Base-by-base conservation (phyloP, 2,329 filamentous ascomycete species). In the Clarireedia homoeocarpa region DNA sequence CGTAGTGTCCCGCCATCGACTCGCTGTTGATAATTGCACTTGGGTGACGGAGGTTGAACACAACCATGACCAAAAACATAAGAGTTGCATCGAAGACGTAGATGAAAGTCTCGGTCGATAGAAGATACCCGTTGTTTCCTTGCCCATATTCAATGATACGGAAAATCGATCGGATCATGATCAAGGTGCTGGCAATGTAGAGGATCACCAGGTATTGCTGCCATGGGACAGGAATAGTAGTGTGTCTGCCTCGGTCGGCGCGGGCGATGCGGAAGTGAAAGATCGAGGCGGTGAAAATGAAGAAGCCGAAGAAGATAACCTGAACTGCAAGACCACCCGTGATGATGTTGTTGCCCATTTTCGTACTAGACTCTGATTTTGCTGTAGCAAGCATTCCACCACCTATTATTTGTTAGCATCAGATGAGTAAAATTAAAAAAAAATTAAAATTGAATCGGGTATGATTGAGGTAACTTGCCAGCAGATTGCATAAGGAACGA, bases 241-340 rank as follows among this genome's bases (percentile, higher is more conserved):
- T 42, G 3, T 59, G 59, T 5, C 36, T 14, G 3, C 44, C 30
- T 5, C 58, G 63, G 1, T 62, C 59, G 4, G 15, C 9, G 17
- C 17, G 45, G 10, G 24, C 26, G 14, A 67, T 54, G 2, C 60
- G 55, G 6, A 14, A 6, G 24, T 66, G 56, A 34, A 66, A 67
- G 26, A 62, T 27, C 1, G 12, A 40, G 10, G 58, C 36, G 9
- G 58, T 55, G 20, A 63, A 34, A 20, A 80, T 66, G 61, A 81
- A 81, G 54, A 79, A 69, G n/a, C 70, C 69, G 59, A 81, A 81
- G 60, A 78, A 74, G 6, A 76, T 14, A 4, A 82, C 70, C 59
- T 82, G 78, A 4, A 80, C 61, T 7, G 74, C 64, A 2, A 82
- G 68, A 10, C 78, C 78, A 5, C 62, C 71, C 20, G 78, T 67